Evolutionary conservation across 1,284 basidiomycete species (phyloP), one percentile per base, ranked within the genome.

Genomic region (Marasmius sp.): DNA sequence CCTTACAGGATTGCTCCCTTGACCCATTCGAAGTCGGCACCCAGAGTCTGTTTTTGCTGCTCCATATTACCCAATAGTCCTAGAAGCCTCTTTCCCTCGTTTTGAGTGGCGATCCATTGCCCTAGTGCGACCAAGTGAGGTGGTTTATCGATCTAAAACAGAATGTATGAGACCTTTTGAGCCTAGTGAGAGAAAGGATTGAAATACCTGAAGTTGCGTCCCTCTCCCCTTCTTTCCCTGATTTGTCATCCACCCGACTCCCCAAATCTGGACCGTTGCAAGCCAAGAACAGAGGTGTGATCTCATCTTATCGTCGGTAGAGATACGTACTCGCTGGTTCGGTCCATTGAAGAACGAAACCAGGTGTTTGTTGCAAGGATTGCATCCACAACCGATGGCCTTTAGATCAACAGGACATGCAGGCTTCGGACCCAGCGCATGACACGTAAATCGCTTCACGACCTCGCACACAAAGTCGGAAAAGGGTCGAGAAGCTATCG

Each of bases 11-110:
- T 57, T 9, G 36, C 47, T 16, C 54, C 54, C 8, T 20, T 9
- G 6, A 61, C 34, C 60, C 60, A 61, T 8, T 12, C 22, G 57
- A 57, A 57, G 50, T 61, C 60, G 6, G 3, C 43, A 5, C 60
- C 55, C 6, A 61, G 12, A 18, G 47, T 61, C 20, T 14, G 18
- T 36, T 48, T 18, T 38, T 57, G 60, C 18, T 57, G n/a, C 3
- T 34, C 55, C 11, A 18, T 33, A 22, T 43, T 27, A 6, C 60
- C 60, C 55, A 61, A 12, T 6, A n/a, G 16, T 36, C 14, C 8
- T 3, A 61, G 34, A 14, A 61, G 36, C 18, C 22, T 34, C 18
- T 20, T 14, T 12, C 37, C 60, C 43, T 61, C 45, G 7, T 27
- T 18, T 18, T 41, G 60, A 0, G 45, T 48, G 36, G 6, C 11